Percentiles rank a stretch among this genome's conserved stretches.
Conservation (phyloP, 2,329 filamentous ascomycete species). For the Thermothelomyces thermophilus region DNA sequence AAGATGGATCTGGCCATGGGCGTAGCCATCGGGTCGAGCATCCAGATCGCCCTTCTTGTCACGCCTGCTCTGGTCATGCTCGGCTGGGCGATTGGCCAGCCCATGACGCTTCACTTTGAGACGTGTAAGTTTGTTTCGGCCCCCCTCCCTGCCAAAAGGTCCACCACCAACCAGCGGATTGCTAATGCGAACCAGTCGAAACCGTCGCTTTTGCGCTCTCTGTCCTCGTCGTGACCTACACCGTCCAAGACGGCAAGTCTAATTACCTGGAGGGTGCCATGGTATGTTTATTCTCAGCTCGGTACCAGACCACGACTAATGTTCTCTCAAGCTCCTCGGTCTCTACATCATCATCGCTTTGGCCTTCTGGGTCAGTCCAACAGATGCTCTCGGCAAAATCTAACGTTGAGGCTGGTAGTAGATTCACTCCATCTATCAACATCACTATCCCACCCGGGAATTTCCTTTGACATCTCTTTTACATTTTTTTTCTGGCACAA, state of each 20-base stretch:
- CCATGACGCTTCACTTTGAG: slow-evolving; percentile 76
- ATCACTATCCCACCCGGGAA: background rate
- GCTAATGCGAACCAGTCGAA: slow-evolving; percentile 44
- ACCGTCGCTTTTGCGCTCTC: slow-evolving; percentile 72
- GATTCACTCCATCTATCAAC: background rate
- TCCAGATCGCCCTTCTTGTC: slow-evolving; percentile 77
- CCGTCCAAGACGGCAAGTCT: slow-evolving; percentile 72
- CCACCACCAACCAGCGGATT: no score
- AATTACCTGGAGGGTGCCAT: slow-evolving; percentile 81
- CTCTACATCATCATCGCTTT: slow-evolving; percentile 56
- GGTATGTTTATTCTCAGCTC: slow-evolving; percentile 34
- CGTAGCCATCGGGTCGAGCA: slow-evolving; percentile 73
- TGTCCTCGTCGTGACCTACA: slow-evolving; percentile 68
- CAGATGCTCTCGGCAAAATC: slow-evolving; percentile 10
- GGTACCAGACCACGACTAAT: background rate
- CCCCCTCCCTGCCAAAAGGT: no score
- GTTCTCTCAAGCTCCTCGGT: slow-evolving; percentile 33
- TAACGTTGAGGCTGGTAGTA: background rate
- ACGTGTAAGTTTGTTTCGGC: slow-evolving; percentile 47
- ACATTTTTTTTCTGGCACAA: background rate
- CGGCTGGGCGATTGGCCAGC: slow-evolving; percentile 64
- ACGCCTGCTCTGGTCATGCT: slow-evolving; percentile 75
- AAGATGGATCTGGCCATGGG: slow-evolving; percentile 73
- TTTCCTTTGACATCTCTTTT: background rate
- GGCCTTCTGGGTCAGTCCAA: slow-evolving; percentile 48